Base-by-base conservation (phyloP, 2,329 filamentous ascomycete genomes). In the Monilinia vaccinii-corymbosi region DNA sequence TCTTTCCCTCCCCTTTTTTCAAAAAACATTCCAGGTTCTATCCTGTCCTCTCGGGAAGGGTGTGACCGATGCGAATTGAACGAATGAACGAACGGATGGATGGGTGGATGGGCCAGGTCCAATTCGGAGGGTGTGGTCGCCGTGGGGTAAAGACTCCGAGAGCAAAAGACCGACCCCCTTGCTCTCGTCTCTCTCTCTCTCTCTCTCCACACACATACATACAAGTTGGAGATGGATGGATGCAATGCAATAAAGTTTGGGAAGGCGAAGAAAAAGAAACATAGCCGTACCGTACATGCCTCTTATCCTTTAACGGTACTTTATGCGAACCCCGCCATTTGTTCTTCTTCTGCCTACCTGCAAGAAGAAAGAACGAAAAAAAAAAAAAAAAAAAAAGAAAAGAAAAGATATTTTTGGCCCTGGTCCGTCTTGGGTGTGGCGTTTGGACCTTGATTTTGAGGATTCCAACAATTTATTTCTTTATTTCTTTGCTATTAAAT, bases 321-420 rank as follows among this genome's bases (percentile, higher is more conserved):
- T 62, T 64, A 69, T 69, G 66, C 68, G 64, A 60, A 70, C 69
- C 69, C 68, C 69, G 68, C 69, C 66, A 70, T 69, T 64, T 36
- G n/a, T n/a, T n/a, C n/a, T n/a, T n/a, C n/a, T n/a, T n/a, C n/a
- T n/a, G n/a, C n/a, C n/a, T n/a, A n/a, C n/a, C n/a, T n/a, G n/a
- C n/a, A n/a, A n/a, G n/a, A n/a, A n/a, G n/a, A n/a, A n/a, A n/a
- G n/a, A n/a, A n/a, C n/a, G n/a, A n/a, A n/a, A n/a, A n/a, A n/a
- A n/a, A n/a, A n/a, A n/a, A n/a, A n/a, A n/a, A n/a, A n/a, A n/a
- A n/a, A n/a, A n/a, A n/a, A n/a, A n/a, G n/a, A n/a, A n/a, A n/a
- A 18, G n/a, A 55, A 36, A 44, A 28, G 25, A 58, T 44, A 52
- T 51, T 51, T n/a, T n/a, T n/a, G n/a, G 56, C 65, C 64, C 58